A percentile compares a stretch with the other conserved stretches of the same genome.
Conservation (phyloP, 768 basidiomycete species). For the Cystobasidium ongulense region DNA sequence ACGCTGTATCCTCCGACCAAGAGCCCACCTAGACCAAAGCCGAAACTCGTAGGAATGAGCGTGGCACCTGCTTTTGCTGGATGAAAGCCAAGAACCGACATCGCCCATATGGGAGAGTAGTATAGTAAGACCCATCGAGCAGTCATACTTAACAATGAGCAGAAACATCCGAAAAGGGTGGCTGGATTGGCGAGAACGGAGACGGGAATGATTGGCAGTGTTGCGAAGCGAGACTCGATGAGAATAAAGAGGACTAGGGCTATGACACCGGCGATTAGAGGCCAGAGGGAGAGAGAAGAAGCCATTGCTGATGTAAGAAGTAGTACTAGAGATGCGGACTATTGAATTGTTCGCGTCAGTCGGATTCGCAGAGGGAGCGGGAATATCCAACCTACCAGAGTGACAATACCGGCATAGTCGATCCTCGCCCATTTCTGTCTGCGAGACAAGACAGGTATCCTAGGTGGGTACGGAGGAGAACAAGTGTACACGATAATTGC, state of each 20-base stretch:
- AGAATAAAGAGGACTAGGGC: constrained; percentile 10
- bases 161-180: constrained; percentile 18
- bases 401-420: constrained; percentile 24
- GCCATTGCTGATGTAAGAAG: constrained; percentile 6
- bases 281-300: neutral
- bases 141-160: constrained; percentile 13
- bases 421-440: constrained; percentile 9
- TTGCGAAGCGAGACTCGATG: constrained; percentile 8
- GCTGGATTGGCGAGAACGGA: neutral
- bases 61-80: constrained; percentile 19
- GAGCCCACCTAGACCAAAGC: constrained; percentile 17
- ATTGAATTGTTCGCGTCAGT: neutral
- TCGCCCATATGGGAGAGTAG: constrained; percentile 20
- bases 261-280: neutral
- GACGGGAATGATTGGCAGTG: constrained; percentile 25
- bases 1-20: constrained; percentile 1
- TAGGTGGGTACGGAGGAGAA: neutral
- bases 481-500: neutral
- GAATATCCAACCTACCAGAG: neutral
- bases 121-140: constrained; percentile 26
- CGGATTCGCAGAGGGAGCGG: neutral
- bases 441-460: neutral
- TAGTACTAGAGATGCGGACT: constrained; percentile 11
- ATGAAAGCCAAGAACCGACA: constrained; percentile 25
- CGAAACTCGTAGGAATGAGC: constrained; percentile 23